Base-by-base conservation (phyloP, 257 asterid genomes). In the Prunella vulgaris region DNA sequence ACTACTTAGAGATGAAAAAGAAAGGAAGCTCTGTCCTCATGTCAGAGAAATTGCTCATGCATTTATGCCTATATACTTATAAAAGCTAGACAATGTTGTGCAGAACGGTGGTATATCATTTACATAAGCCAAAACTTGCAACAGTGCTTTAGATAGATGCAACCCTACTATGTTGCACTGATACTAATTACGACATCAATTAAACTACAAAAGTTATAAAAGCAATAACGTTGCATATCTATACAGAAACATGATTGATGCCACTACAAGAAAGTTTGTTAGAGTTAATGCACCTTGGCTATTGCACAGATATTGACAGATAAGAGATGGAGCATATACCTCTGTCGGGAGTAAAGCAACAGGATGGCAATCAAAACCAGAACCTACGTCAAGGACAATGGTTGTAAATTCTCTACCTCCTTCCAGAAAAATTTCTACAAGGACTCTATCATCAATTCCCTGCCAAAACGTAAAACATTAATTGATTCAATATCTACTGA, bases 391-490 rank as follows among this genome's bases (percentile, higher is more conserved):
- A 59, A 90, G 90, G 68, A 90, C 85, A 49, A 90, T 90, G 49
- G 97, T 86, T 28, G 97, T 90, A 79, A 90, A 90, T 78, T 90
- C 97, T 74, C 85, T 68, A 64, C 97, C 97, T 64, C 96, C 96
- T 86, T 90, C 94, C 69, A 90, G 90, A 79, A 90, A 90, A 75
- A 85, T 74, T 75, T 90, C 97, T 66, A 90, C 68, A 22, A 90
- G 66, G 76, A 90, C 93, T 74, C 76, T 85, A 81, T 90, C 96
- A 82, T 90, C 97, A 38, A 90, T 90, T 62, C 95, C 97, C 96
- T 90, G 83, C 76, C 33, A 73, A 61, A 73, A 5, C 68, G 59
- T 38, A 63, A 67, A 56, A 59, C 13, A 37, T 58, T 21, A 28
- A 59, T 40, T 60, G 49, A 72, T 62, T 21, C 66, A 62, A 70